Evolutionary conservation across 306 rosid genomes (phyloP).

Genomic region (Cucumis melo): DNA sequence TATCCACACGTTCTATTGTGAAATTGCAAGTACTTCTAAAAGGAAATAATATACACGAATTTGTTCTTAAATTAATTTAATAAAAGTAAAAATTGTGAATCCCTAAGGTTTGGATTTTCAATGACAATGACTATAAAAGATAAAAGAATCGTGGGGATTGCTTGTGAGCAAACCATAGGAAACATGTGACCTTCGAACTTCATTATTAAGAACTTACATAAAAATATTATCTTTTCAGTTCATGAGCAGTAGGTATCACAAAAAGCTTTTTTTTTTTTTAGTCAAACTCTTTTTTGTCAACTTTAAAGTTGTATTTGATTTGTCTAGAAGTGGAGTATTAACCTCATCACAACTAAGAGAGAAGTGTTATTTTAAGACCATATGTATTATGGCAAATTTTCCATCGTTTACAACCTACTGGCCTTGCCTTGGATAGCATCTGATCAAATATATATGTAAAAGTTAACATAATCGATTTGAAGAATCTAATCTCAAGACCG

Average conservation of each 20-base stretch:
- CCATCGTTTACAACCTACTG: background rate
- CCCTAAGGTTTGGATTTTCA: background rate
- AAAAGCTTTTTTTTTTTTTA: too few relatives aligned
- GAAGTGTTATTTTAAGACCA: background rate
- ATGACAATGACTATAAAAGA: background rate
- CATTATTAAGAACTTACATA: background rate
- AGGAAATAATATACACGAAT: background rate
- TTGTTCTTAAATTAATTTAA: background rate
- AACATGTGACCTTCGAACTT: conserved; percentile 3
- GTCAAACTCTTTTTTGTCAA: background rate
- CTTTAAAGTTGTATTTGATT: background rate
- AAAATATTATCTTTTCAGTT: background rate
- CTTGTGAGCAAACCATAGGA: conserved; percentile 1
- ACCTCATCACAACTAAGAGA: too few relatives aligned
- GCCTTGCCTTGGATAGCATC: background rate
- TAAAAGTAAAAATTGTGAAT: background rate
- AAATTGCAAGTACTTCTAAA: background rate
- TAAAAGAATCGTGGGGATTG: background rate
- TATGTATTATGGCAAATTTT: background rate
- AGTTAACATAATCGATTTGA: background rate
- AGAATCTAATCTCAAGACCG: background rate
- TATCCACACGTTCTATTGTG: background rate
- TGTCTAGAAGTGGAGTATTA: too few relatives aligned
- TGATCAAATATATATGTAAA: background rate
- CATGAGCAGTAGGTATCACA: background rate